Percentiles rank a stretch among this genome's conserved stretches.
These are phyloP conservation scores for Styphnolobium japonicum DNA, from an alignment of 306 rosid species.

Conservation along the genomic window DNA sequence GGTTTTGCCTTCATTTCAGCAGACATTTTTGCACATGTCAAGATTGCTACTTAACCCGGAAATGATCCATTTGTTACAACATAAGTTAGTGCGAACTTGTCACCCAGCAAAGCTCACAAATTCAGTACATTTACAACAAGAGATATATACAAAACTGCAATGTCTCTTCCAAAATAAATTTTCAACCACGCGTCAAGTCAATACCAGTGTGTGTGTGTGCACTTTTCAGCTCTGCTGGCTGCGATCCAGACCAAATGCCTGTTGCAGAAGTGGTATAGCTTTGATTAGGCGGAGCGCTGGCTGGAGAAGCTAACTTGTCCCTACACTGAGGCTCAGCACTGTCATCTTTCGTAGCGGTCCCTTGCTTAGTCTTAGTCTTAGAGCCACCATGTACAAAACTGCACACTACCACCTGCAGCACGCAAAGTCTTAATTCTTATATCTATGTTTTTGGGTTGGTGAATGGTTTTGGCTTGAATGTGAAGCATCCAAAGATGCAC, in stretches of 20 bases:
- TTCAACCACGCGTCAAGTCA: conserved; percentile 88
- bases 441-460: neutral
- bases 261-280: conserved; percentile 50
- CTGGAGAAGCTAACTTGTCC: conserved; percentile 53
- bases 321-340: conserved; percentile 50
- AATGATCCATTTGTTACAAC: conserved; percentile 44
- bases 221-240: conserved; percentile 51
- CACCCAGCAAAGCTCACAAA: conserved; percentile 31
- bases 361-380: conserved; percentile 62
- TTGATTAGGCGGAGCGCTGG: conserved; percentile 53
- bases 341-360: conserved; percentile 36
- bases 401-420: conserved; percentile 79
- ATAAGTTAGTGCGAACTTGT: conserved; percentile 47
- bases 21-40: neutral
- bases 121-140: conserved; percentile 61
- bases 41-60: conserved; percentile 28
- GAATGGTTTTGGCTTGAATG: neutral
- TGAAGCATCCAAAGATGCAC: conserved; percentile 2
- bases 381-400: conserved; percentile 77
- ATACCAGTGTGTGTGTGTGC: conserved; percentile 72
- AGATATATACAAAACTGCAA: conserved; percentile 68
- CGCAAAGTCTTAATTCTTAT: conserved; percentile 1
- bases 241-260: conserved; percentile 64
- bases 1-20: neutral
- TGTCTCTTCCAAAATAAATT: conserved; percentile 44